Evolutionary conservation across 805 yeast species (phyloP), one percentile per base, ranked within the genome.

Genomic region (Candida qinlingensis): DNA sequence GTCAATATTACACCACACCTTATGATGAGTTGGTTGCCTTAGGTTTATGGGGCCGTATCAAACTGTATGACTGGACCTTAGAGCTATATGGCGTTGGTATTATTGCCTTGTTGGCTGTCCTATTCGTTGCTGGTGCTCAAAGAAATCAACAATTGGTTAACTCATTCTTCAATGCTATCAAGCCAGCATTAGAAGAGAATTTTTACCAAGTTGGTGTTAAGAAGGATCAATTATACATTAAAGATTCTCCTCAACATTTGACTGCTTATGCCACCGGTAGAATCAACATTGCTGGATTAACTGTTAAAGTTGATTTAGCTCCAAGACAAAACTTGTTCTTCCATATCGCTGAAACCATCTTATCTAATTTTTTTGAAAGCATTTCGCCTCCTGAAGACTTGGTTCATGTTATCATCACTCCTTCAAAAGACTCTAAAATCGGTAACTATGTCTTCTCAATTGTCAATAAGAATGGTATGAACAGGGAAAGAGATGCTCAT

Each of bases 211-310:
- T 85, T 51, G 96, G 96, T 53, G 79, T 75, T 35, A 61, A 72
- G 6, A 48, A 61, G 37, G 69, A 67, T 26, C 64, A 72, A 48
- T 67, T 80, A 58, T 72, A 74, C 54, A 72, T 81, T 56, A 75
- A 79, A 64, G 95, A 85, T 61, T 77, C 81, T 43, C 70, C 82
- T 28, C 82, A 84, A 57, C 71, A 74, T 51, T 69, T 60, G 48
- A 76, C 72, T 9, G 73, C 87, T 36, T 94, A 88, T 64, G 96
- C 97, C 39, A 78, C 96, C 49, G 99, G 99, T 53, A 83, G 99
- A 66, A 71, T 80, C 50, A 84, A 88, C 65, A 76, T 94, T 52
- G 80, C 80, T 51, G 74, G 79, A 48, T 69, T 90, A 49, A 69
- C 76, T 49, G 73, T 84, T 42, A 79, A 76, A 53, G 73, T 90